Percentiles rank a stretch among this genome's conserved stretches.
Evolutionary conservation across 2,329 filamentous ascomycete genomes (phyloP).

Genomic region (Pezicula neosporulosa): DNA sequence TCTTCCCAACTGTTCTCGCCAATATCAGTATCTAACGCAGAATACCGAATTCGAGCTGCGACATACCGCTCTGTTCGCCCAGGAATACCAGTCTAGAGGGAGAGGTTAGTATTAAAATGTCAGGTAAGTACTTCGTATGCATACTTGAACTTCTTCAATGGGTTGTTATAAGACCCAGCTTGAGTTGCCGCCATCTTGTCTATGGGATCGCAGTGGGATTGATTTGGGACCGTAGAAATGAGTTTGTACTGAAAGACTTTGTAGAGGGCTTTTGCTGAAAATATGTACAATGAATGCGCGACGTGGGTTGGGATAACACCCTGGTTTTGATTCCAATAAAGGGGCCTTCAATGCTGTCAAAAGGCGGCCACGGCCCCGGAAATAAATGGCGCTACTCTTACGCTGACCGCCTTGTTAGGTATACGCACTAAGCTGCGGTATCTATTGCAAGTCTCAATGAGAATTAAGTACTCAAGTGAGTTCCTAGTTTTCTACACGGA

Average conservation of each 20-base stretch:
- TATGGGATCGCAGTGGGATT: background rate
- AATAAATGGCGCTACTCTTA: too few species aligned
- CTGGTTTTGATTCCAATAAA: background rate
- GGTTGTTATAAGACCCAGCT: constrained; percentile 93
- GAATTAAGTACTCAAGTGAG: too few species aligned
- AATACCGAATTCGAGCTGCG: constrained; percentile 13
- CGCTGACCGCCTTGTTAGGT: too few species aligned
- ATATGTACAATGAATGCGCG: constrained; percentile 10
- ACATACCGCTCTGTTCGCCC: constrained; percentile 95
- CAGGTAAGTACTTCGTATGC: constrained; percentile 14
- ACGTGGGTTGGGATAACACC: background rate
- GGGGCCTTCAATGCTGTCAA: too few species aligned
- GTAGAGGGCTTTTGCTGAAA: background rate
- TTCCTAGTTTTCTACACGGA: too few species aligned
- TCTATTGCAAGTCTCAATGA: too few species aligned
- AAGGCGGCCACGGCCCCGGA: background rate
- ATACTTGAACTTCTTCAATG: constrained; percentile 99
- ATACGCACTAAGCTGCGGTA: too few species aligned
- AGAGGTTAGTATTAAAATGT: constrained; percentile 12
- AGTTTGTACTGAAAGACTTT: constrained; percentile 2
- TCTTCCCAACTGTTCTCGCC: constrained; percentile 80
- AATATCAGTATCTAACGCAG: constrained; percentile 12
- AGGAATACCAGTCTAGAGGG: constrained; percentile 81
- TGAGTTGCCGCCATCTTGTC: constrained; percentile 71
- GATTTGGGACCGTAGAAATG: background rate